Conservation (phyloP, 2,329 filamentous ascomycete genomes). For the Tolypocladium album region DNA sequence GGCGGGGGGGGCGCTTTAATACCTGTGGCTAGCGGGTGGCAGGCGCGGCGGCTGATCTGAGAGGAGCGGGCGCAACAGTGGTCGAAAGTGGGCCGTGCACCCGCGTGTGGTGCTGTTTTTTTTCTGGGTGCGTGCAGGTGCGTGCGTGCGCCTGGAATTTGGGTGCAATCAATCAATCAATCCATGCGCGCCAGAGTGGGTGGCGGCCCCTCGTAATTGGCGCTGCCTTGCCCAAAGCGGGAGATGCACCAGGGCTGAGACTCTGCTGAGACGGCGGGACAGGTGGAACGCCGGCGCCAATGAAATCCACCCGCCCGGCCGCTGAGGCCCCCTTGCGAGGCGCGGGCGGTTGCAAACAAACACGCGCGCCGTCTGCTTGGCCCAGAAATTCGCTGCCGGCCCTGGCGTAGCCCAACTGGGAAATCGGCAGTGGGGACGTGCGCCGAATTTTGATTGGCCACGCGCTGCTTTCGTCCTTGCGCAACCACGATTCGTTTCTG, state of each 20-base stretch:
- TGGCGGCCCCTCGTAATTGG: not conserved
- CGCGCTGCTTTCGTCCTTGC: not conserved
- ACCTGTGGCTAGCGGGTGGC: conserved; percentile 19
- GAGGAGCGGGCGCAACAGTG: not conserved
- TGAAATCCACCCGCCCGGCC: not conserved
- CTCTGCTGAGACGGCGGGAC: not conserved
- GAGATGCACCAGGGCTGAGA: not conserved
- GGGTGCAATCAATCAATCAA: not conserved
- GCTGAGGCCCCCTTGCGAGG: not conserved
- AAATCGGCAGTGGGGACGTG: not conserved
- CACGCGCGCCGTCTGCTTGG: not conserved
- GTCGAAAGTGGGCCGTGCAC: conserved; percentile 9
- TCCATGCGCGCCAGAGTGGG: not conserved
- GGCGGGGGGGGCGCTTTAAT: conserved; percentile 36
- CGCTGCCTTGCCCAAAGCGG: not conserved
- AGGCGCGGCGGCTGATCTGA: conserved; percentile 27
- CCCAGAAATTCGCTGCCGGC: not conserved
- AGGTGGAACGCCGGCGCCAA: not conserved
- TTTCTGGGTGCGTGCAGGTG: not conserved
- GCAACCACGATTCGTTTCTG: too few relatives aligned
- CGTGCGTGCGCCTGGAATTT: not conserved
- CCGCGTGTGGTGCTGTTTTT: conserved; percentile 9
- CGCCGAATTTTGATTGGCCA: conserved; percentile 1
- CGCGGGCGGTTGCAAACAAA: not conserved
- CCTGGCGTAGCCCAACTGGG: not conserved